Evolutionary conservation across 75 land plant species (phyloP), one percentile per base, ranked within the genome.

Genomic region (Pinus taeda): DNA sequence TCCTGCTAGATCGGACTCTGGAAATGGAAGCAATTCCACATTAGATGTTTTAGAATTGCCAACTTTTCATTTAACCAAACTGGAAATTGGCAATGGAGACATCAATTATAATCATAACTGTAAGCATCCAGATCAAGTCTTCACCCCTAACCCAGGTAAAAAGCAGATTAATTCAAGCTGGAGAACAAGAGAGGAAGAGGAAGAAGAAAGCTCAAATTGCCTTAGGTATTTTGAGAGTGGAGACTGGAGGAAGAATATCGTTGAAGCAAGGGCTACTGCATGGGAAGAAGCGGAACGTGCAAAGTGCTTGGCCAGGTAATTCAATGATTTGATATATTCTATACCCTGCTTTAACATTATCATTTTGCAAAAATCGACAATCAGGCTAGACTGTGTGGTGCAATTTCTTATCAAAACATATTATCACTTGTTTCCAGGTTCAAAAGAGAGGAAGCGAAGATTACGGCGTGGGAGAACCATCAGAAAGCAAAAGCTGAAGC

Each of bases 401-500:
- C 6, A 61, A 6, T 62, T 26, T 26, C 15, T 62, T 62, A 11
- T 62, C 29, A 62, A 22, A 61, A 62, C 21, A 49, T 49, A 49
- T n/a, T 1, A n/a, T 74, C 8, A 42, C 57, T 58, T 30, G 24
- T 55, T 67, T 58, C 21, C 87, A 94, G 94, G 77, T 80, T 76
- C 69, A 88, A 82, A 76, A 81, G 96, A 82, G 98, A 95, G 78
- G 98, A 91, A 70, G 90, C 93, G n/a, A 95, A 88, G 83, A 95
- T 95, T 58, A 88, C 86, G 24, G 98, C 98, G 7, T 95, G 98
- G 98, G 96, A 95, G 76, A 95, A 93, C 65, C 84, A 93, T 80
- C 97, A 93, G 80, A 95, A 93, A 76, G 96, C 98, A 74, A 95
- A 95, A 81, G 98, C 96, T 70, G 98, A 95, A 84, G 96, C 98